A percentile compares a stretch with the other conserved stretches of the same genome.
Evolutionary conservation across 2,329 filamentous ascomycete genomes (phyloP).

Genomic region (Colletotrichum sp.): DNA sequence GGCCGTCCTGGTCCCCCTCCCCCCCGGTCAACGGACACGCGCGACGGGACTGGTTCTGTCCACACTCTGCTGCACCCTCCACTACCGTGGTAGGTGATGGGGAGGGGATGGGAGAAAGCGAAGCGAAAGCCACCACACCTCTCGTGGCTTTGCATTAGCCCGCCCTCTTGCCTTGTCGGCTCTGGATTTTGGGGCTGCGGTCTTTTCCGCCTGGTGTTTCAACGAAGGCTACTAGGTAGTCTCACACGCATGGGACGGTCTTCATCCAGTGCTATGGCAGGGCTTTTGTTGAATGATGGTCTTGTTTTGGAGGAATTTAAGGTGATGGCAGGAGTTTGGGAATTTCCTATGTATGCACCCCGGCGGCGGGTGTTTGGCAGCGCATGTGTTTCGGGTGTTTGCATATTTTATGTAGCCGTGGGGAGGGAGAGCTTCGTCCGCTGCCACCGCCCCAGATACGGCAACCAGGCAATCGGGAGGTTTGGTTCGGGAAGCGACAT

Average conservation of each 20-base stretch:
- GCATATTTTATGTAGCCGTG: not conserved
- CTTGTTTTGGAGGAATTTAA: not conserved
- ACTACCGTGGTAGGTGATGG: not conserved
- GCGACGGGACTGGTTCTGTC: constrained; percentile 21
- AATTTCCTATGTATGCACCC: not conserved
- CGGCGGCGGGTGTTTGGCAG: not conserved
- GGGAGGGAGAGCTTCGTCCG: not conserved
- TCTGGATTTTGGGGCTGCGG: not conserved
- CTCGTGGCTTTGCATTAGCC: not conserved
- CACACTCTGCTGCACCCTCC: constrained; percentile 10
- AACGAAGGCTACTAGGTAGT: not conserved
- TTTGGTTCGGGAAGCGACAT: not conserved
- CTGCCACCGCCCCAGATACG: not conserved
- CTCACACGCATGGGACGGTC: not conserved
- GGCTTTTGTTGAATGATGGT: not conserved
- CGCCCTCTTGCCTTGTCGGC: not conserved
- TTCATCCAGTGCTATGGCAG: not conserved
- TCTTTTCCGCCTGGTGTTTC: not conserved
- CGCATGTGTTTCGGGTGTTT: not conserved
- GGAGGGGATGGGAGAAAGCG: not conserved
- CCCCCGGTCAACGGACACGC: not conserved
- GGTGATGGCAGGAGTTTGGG: not conserved
- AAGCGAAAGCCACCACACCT: not conserved
- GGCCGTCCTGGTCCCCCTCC: not conserved
- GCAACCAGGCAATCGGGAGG: not conserved